Evolutionary conservation across 164 flowering plant species (phyloP).

Genomic region (Santalum album): DNA sequence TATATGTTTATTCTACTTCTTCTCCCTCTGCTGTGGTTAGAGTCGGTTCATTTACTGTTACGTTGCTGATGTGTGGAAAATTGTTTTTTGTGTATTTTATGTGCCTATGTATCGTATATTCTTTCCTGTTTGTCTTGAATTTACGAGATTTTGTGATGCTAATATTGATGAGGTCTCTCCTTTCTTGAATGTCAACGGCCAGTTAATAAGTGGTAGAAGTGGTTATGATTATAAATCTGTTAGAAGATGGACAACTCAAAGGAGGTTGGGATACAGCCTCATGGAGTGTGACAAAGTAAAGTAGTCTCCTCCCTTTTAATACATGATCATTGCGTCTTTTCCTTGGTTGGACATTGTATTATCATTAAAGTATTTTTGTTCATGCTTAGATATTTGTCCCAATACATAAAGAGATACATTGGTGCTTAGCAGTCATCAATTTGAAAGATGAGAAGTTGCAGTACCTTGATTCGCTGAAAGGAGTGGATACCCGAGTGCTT

Average conservation of each 20-base stretch:
- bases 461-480: conserved; percentile 87
- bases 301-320: not conserved
- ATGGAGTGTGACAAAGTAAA: conserved; percentile 86
- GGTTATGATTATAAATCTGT: conserved; percentile 77
- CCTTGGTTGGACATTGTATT: not conserved
- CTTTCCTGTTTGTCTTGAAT: too few species aligned
- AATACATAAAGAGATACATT: conserved; percentile 73
- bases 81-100: too few species aligned
- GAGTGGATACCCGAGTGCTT: conserved; percentile 48
- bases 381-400: conserved; percentile 84
- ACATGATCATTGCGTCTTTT: not conserved
- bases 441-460: conserved; percentile 76
- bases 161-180: not conserved
- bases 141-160: not conserved
- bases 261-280: conserved; percentile 76
- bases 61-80: too few species aligned
- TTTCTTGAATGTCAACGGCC: conserved; percentile 3
- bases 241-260: conserved; percentile 80
- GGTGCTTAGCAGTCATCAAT: conserved; percentile 90
- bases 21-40: too few species aligned
- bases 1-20: too few species aligned
- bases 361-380: too few species aligned
- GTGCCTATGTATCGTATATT: too few species aligned
- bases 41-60: too few species aligned
- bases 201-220: conserved; percentile 48